Percentiles rank a stretch among this genome's conserved stretches.
Evolutionary conservation across 2,329 filamentous ascomycete species (phyloP).

Genomic region (Cladorrhinum sp.): DNA sequence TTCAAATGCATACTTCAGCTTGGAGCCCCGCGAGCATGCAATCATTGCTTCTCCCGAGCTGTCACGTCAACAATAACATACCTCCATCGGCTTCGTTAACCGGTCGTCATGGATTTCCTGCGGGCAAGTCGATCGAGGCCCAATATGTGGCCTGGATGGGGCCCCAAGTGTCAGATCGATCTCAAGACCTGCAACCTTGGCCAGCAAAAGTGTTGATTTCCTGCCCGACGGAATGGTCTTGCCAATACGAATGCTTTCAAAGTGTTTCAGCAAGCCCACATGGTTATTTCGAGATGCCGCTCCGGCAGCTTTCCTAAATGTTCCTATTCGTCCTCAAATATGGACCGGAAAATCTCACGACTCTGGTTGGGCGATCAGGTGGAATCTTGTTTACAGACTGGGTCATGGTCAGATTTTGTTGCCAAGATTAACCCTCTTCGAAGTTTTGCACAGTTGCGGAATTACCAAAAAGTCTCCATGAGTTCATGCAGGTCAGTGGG

Average conservation of each 20-base stretch:
- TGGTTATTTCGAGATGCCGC: conserved; percentile 6
- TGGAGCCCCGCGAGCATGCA: conserved; percentile 1
- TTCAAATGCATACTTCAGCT: neutral
- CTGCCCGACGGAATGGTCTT: conserved; percentile 25
- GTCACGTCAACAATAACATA: conserved; percentile 13
- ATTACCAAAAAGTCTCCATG: neutral
- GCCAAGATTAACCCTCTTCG: conserved; percentile 10
- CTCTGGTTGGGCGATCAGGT: conserved; percentile 14
- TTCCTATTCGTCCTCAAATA: conserved; percentile 21
- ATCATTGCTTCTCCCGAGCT: conserved; percentile 11
- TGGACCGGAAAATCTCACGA: conserved; percentile 13
- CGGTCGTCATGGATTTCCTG: conserved; percentile 17
- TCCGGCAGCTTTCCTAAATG: neutral
- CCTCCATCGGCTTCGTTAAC: conserved; percentile 10
- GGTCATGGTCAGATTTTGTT: conserved; percentile 15
- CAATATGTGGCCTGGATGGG: conserved; percentile 19
- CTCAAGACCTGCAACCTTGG: conserved; percentile 15
- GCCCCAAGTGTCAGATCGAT: conserved; percentile 20
- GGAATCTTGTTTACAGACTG: conserved; percentile 14
- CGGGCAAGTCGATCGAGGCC: conserved; percentile 21
- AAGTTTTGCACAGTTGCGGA: conserved; percentile 6
- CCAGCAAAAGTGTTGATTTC: conserved; percentile 16
- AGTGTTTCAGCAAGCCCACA: conserved; percentile 16
- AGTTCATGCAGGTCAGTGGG: neutral
- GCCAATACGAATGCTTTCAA: conserved; percentile 18